These are phyloP conservation scores for Trichoderma asperelloides DNA, from an alignment of 495 filamentous ascomycete species.

Conservation along the genomic window DNA sequence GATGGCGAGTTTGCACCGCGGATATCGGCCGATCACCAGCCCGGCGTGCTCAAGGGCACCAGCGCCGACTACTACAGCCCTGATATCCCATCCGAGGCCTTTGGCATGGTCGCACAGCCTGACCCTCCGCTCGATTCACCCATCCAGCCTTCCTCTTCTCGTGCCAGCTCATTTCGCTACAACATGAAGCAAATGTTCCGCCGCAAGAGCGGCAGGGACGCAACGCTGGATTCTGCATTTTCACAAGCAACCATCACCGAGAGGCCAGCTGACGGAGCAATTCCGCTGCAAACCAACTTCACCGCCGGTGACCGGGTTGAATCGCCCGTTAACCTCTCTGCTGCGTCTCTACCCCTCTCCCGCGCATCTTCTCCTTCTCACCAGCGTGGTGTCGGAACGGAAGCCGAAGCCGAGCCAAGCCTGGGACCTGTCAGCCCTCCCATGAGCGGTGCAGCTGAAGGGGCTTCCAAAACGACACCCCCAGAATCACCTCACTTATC, in stretches of 20 bases:
- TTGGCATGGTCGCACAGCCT: conserved; percentile 3
- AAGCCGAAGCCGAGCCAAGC: not conserved
- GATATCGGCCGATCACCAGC: not conserved
- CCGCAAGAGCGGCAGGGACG: not conserved
- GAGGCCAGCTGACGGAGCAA: not conserved
- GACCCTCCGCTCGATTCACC: not conserved
- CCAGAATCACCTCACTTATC: not conserved
- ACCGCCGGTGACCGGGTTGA: not conserved
- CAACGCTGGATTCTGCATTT: not conserved
- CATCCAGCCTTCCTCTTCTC: not conserved
- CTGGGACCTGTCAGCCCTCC: conserved; percentile 20
- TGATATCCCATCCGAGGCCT: conserved; percentile 10
- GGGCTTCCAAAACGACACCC: not conserved
- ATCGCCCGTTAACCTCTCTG: not conserved
- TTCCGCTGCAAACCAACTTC: not conserved
- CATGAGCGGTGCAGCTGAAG: not conserved
- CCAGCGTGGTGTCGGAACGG: not conserved
- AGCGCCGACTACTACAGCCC: conserved; percentile 11
- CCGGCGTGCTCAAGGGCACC: conserved; percentile 9
- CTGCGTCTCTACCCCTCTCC: not conserved
- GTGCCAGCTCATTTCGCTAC: conserved; percentile 7
- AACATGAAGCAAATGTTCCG: conserved; percentile 11
- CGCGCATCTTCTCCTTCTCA: not conserved
- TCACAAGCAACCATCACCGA: not conserved
- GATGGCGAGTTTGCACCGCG: conserved; percentile 1